A percentile compares a stretch with the other conserved stretches of the same genome.
phyloP scores from a whole-genome alignment of 345 rosid species.

The Populus simonii region DNA sequence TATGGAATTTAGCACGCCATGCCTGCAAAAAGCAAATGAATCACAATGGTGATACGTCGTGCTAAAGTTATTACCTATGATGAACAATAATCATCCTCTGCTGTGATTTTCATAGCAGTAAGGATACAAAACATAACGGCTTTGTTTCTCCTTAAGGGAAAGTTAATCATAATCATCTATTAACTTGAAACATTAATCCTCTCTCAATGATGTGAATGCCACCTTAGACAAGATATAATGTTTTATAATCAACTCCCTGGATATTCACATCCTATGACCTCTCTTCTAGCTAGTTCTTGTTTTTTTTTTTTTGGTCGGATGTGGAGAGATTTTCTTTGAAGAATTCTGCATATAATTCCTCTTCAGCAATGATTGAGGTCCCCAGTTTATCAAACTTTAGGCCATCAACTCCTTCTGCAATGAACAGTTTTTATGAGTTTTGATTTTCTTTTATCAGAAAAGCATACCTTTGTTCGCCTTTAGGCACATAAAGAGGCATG shows the following conservation, averaged over 20 bases:
- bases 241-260: not conserved
- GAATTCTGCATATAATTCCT: not conserved
- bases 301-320: not conserved
- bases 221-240: not conserved
- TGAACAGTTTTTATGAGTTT: not conserved
- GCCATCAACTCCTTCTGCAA: not conserved
- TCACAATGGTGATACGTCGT: conserved; percentile 3
- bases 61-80: conserved; percentile 13
- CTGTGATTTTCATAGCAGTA: not conserved
- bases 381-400: conserved; percentile 4
- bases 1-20: conserved; percentile 23
- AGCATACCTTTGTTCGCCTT: not conserved
- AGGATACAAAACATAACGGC: not conserved
- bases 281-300: not conserved
- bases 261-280: not conserved
- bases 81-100: conserved; percentile 21
- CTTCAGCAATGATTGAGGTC: conserved; percentile 14
- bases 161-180: conserved; percentile 9
- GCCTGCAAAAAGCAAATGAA: conserved; percentile 13
- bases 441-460: not conserved
- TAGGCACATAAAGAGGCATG: not conserved
- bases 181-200: not conserved
- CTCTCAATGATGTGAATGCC: conserved; percentile 9
- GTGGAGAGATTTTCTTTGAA: not conserved
- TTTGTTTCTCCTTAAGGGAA: conserved; percentile 7